phyloP scores from a whole-genome alignment of 176 grass and related monocot species.

The barley (Hordeum vulgare) region DNA sequence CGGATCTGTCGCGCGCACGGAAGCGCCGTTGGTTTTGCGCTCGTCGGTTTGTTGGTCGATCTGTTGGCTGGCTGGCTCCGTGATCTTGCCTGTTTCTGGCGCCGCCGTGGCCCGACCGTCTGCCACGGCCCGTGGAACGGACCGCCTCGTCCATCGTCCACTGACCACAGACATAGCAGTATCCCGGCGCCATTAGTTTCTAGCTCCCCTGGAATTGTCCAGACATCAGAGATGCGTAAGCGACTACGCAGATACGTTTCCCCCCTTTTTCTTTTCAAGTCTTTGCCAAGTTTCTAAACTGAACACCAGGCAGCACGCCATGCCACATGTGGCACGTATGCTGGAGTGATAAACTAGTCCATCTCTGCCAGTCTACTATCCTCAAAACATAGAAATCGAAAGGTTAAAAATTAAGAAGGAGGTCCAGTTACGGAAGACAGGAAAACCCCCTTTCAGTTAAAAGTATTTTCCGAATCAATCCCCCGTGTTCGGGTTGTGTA shows the following conservation, averaged over 20 bases:
- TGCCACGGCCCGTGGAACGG: not conserved
- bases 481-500: no score
- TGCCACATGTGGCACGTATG: not conserved
- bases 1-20: not conserved
- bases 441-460: no score
- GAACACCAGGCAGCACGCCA: not conserved
- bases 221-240: not conserved
- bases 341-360: no score
- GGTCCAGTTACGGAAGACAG: no score
- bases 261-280: not conserved
- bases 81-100: not conserved
- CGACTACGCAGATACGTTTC: not conserved
- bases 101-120: not conserved
- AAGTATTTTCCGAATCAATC: no score
- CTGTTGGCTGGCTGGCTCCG: constrained; percentile 1
- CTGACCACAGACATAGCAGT: no score
- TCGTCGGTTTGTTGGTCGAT: not conserved
- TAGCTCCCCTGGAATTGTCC: not conserved
- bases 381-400: no score
- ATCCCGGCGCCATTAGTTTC: no score
- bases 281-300: not conserved
- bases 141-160: no score
- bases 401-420: no score
- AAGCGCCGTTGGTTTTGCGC: not conserved
- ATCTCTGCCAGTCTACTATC: no score